A percentile compares a stretch with the other conserved stretches of the same genome.
Conservation (phyloP, 345 rosid genomes). For the Arabis hirsuta region DNA sequence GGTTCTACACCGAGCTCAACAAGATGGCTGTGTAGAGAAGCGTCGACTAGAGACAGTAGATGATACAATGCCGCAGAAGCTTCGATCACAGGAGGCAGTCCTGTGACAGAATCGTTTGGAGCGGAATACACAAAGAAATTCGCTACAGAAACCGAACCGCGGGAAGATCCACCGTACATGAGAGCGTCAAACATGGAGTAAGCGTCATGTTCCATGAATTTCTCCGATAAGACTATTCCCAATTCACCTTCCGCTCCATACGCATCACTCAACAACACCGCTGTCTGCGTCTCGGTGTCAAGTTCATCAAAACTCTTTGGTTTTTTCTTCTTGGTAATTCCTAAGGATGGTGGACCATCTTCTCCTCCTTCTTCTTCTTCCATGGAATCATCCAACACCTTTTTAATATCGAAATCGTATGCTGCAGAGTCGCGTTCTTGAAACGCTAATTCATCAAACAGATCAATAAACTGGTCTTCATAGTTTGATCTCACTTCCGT, state of each 20-base stretch:
- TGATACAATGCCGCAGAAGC: slow-evolving; percentile 89
- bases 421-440: slow-evolving; percentile 66
- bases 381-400: slow-evolving; percentile 67
- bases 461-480: slow-evolving; percentile 87
- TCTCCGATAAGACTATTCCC: slow-evolving; percentile 89
- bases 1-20: slow-evolving; percentile 96
- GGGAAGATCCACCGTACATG: slow-evolving; percentile 67
- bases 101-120: slow-evolving; percentile 55
- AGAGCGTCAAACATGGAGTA: slow-evolving; percentile 95
- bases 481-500: slow-evolving; percentile 75
- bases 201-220: slow-evolving; percentile 95
- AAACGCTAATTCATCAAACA: slow-evolving; percentile 78
- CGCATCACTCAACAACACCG: slow-evolving; percentile 71
- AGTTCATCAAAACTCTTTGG: slow-evolving; percentile 69
- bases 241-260: slow-evolving; percentile 98
- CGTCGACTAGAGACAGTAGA: slow-evolving; percentile 74
- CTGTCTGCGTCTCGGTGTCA: slow-evolving; percentile 71
- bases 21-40: slow-evolving; percentile 86
- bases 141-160: slow-evolving; percentile 74
- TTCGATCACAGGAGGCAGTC: slow-evolving; percentile 86
- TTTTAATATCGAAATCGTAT: slow-evolving; percentile 78
- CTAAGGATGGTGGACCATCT: slow-evolving; percentile 44
- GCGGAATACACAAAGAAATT: slow-evolving; percentile 73
- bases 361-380: slow-evolving; percentile 55
- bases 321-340: slow-evolving; percentile 58